Evolutionary conservation across 345 rosid species (phyloP).

Genomic region (Arabidopsis suecica): DNA sequence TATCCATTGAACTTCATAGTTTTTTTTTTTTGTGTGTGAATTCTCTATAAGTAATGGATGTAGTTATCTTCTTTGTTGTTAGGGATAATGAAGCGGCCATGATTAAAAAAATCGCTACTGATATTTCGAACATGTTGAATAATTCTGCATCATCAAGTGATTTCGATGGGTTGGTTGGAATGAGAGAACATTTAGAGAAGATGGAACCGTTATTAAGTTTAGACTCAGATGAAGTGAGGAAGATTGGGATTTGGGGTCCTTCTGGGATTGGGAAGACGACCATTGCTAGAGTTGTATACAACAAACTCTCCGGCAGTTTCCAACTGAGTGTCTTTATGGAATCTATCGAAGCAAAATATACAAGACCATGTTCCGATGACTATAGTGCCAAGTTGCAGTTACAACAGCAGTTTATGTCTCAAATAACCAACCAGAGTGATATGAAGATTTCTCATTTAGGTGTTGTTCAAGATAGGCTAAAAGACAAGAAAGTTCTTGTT

Average conservation of each 20-base stretch:
- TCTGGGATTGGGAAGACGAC: no score
- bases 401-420: neutral
- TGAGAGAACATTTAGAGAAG: neutral
- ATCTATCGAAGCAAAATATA: neutral
- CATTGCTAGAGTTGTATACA: no score
- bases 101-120: neutral
- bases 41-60: no score
- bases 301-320: neutral
- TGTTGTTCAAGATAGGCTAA: neutral
- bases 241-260: neutral
- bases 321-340: neutral
- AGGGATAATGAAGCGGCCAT: conserved; percentile 1
- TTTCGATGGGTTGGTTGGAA: neutral
- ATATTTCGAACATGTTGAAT: neutral
- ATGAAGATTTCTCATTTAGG: neutral
- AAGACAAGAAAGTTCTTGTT: conserved; percentile 7
- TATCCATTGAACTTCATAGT: no score
- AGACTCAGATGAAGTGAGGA: conserved; percentile 4
- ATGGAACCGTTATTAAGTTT: neutral
- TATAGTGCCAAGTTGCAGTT: neutral
- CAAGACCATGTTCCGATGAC: neutral
- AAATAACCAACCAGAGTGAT: neutral
- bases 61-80: no score
- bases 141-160: neutral
- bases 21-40: no score